phyloP scores from a whole-genome alignment of 176 grass and related monocot species.

The Aegilops speltoides region DNA sequence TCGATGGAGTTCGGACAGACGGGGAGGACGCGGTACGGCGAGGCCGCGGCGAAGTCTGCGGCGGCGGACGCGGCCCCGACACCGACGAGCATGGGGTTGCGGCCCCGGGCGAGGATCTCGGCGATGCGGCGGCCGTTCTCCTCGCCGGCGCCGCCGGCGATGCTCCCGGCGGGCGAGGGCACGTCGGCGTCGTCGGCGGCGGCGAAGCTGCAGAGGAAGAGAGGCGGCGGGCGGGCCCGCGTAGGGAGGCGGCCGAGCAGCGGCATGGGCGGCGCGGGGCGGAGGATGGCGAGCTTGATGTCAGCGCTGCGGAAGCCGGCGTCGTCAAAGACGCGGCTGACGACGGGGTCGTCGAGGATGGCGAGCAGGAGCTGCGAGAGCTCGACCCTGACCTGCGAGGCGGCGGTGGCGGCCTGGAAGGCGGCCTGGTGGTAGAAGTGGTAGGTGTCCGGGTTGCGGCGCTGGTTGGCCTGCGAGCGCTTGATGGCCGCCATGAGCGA shows the following conservation, averaged over 20 bases:
- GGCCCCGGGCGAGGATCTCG: slow-evolving; percentile 71
- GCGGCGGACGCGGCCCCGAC: slow-evolving; percentile 68
- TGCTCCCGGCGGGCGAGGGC: slow-evolving; percentile 32
- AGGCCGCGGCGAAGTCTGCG: slow-evolving; percentile 37
- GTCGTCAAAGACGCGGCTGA: slow-evolving; percentile 91
- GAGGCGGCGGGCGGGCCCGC: slow-evolving; percentile 57
- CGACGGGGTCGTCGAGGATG: slow-evolving; percentile 88
- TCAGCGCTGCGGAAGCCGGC: slow-evolving; percentile 72
- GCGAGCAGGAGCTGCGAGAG: slow-evolving; percentile 75
- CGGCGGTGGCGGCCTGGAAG: background rate
- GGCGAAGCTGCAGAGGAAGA: slow-evolving; percentile 88
- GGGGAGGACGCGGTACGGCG: slow-evolving; percentile 51
- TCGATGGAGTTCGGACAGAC: slow-evolving; percentile 26
- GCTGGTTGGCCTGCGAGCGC: slow-evolving; percentile 82
- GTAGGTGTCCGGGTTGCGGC: slow-evolving; percentile 70
- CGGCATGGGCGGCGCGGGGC: slow-evolving; percentile 60
- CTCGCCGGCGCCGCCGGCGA: slow-evolving; percentile 37
- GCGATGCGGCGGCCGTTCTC: slow-evolving; percentile 64
- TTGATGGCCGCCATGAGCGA: slow-evolving; percentile 94
- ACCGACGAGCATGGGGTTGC: slow-evolving; percentile 90
- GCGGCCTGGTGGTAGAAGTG: slow-evolving; percentile 71
- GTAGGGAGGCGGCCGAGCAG: slow-evolving; percentile 30
- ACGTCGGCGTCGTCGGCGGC: slow-evolving; percentile 55
- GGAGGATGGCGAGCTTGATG: slow-evolving; percentile 80
- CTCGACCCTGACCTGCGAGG: slow-evolving; percentile 74